Evolutionary conservation across 768 basidiomycete genomes (phyloP), one percentile per base, ranked within the genome.

Genomic region (Tylopilus felleus): DNA sequence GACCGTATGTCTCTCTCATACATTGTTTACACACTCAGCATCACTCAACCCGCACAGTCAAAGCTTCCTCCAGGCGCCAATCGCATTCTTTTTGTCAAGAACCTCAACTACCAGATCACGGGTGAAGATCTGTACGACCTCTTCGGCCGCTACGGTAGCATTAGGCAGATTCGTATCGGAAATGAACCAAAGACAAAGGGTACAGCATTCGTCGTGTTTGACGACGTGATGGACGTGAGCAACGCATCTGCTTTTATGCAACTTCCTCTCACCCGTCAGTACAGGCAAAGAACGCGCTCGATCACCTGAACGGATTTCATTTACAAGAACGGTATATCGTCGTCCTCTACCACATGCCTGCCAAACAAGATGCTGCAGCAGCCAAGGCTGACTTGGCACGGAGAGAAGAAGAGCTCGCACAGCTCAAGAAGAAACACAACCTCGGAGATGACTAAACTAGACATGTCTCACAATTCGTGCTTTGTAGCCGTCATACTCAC

Each of bases 281-380:
- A 13, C 65, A 97, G 91, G 96, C 96, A 21, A 96, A 97, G 73
- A 94, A 95, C 65, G 96, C 96, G 0, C 82, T 97, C 52, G 95
- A 95, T 67, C 94, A 97, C 71, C 72, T 98, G 66, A 98, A 98
- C 63, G 96, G 96, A 42, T 99, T 99, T 76, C 96, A 99, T 75
- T 71, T 99, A 54, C 93, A 94, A 75, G 96, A 97, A 72, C 88
- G 96, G 23, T 99, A 98, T 73, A 96, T 99, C 49, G 96, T 99
- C 53, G 96, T 98, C 9, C 76, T 98, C 27, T 98, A 96, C 66
- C 95, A 98, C 68, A 96, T 98, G 86, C 93, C 94, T 35, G 87
- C 93, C n/a, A 92, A 94, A 71, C 93, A 95, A 65, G 93, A 95
- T 63, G 93, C 93, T 2, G 92, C 93, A 1, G 88, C 92, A 8